Evolutionary conservation across 371 early-diverging fungal genomes (phyloP), one percentile per base, ranked within the genome.

Genomic region (Basidiobolus meristosporus): DNA sequence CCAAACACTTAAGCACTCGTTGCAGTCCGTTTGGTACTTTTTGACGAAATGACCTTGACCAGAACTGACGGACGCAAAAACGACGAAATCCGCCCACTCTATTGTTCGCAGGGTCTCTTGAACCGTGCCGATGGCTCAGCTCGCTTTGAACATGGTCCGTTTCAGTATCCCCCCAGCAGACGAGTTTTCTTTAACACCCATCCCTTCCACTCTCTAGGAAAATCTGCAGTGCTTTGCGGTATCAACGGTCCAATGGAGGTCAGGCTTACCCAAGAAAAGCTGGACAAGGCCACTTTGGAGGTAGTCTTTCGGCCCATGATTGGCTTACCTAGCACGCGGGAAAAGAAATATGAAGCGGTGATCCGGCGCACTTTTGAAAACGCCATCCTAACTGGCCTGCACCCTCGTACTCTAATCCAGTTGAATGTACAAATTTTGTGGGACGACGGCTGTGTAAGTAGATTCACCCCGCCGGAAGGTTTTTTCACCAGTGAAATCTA

Each of bases 181-280:
- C 44, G 14, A 20, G 16, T 7, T 41, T 2, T 21, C 35, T 29
- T 40, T 19, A 34, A 5, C 12, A 2, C 12, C n/a, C 23, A 15
- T n/a, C 18, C 4, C 11, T 2, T 33, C 19, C 31, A 17, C 6
- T 22, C n/a, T 14, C 31, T 47, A 81, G 82, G 74, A 31, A 57
- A 65, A 41, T 76, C 86, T 1, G 60, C 77, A 0, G 82, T 88
- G 0, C 44, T 90, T 19, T 79, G 79, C 32, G 75, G 84, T 1
- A 78, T 92, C 3, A 70, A 75, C 41, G 96, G 96, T 1, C 96
- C 96, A 0, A 65, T 72, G 14, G 89, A 89, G 39, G 86, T 82
- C 29, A 70, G 63, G 44, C 39, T 82, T 5, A 70, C 78, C 9
- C 87, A 91, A 41, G 96, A 92, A 50, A 70, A 79, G 48, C 47